Evolutionary conservation across 2,329 filamentous ascomycete species (phyloP), one percentile per base, ranked within the genome.

Genomic region (Ilyonectria sp.): DNA sequence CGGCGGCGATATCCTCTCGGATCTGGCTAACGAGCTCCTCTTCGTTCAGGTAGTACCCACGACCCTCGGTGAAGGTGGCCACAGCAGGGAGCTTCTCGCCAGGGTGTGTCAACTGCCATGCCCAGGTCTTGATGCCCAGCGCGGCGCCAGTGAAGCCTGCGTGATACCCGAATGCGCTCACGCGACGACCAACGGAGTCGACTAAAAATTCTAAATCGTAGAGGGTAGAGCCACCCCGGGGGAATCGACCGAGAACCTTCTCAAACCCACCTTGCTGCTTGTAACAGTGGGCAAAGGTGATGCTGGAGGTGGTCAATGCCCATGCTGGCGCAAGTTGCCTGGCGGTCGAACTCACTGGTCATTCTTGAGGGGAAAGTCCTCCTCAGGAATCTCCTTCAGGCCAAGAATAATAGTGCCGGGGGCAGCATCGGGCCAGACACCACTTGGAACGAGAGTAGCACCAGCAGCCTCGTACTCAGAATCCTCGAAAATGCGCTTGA

Each of bases 211-310:
- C 21, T 21, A 21, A 21, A 21, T 21, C 95, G 68, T 94, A 89
- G n/a, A 97, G 89, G 9, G 70, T 50, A 6, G 71, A 74, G 5
- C 72, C 72, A 65, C 93, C 94, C 26, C 90, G 87, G 31, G 92
- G 88, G 80, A 94, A 98, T 63, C 95, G 88, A 64, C 90, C 86
- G n/a, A 97, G 89, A 6, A 94, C 93, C 47, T 89, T 87, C 65
- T 93, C 89, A 93, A 94, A 97, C 31, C 92, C 92, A 31, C 83
- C 89, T 82, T 96, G 94, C 72, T 88, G 83, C 86, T 94, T 94
- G 84, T 91, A 94, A 82, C 90, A 92, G 79, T 94, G 91, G 43
- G 89, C 89, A 76, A 94, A 94, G 74, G 91, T 88, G 71, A 93
- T 86, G 77, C 69, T 68, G 6, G 3, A 10, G 15, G 17, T 43